phyloP scores from a whole-genome alignment of 106 monocot species.

The Narthecium ossifragum region DNA sequence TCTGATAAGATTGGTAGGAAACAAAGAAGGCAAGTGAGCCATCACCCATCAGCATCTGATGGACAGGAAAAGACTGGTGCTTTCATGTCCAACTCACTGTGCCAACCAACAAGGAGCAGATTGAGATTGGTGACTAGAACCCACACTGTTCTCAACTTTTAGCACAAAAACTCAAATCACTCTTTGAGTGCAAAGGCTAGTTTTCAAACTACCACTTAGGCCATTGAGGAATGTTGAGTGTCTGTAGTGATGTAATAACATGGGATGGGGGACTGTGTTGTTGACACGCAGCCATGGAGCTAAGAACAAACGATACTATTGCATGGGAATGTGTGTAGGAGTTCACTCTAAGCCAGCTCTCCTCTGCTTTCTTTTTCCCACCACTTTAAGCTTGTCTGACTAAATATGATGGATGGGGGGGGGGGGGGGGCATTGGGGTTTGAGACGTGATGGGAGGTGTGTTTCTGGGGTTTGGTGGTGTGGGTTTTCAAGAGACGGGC shows the following conservation, averaged over 20 bases:
- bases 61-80: constrained; percentile 56
- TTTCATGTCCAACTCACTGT: constrained; percentile 55
- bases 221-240: not conserved
- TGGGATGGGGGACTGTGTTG: constrained; percentile 19
- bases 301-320: not conserved
- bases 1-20: constrained; percentile 5
- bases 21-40: constrained; percentile 12
- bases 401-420: constrained; percentile 36
- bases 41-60: constrained; percentile 31
- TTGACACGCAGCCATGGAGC: not conserved
- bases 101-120: constrained; percentile 38
- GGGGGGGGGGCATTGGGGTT: constrained; percentile 16
- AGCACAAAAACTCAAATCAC: too few species aligned
- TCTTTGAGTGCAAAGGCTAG: constrained; percentile 5
- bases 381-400: constrained; percentile 24
- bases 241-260: constrained; percentile 6
- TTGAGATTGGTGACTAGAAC: not conserved
- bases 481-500: not conserved
- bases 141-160: not conserved
- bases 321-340: constrained; percentile 34
- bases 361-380: constrained; percentile 6
- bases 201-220: not conserved
- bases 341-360: constrained; percentile 8
- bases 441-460: constrained; percentile 24
- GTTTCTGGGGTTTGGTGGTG: constrained; percentile 21